Evolutionary conservation across 1,284 basidiomycete genomes (phyloP).

Genomic region (Leccinum griseonigrum): DNA sequence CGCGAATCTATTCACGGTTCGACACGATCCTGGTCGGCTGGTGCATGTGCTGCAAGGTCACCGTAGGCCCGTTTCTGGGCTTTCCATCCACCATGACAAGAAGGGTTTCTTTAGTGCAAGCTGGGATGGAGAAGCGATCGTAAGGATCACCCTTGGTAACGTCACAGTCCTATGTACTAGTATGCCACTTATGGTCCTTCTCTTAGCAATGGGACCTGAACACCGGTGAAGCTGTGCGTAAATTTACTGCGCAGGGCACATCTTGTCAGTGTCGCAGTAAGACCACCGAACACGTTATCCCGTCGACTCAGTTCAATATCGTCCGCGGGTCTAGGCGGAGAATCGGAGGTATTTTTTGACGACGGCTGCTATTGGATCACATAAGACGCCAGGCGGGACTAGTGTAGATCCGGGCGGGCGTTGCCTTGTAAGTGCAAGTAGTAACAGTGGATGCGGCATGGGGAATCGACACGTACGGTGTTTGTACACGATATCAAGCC

Average conservation of each 20-base stretch:
- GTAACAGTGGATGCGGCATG: slow-evolving; percentile 91
- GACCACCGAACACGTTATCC: slow-evolving; percentile 55
- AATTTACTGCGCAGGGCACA: slow-evolving; percentile 86
- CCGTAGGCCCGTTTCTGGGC: slow-evolving; percentile 80
- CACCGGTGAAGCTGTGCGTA: slow-evolving; percentile 78
- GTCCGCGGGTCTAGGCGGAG: slow-evolving; percentile 27
- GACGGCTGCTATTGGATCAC: slow-evolving; percentile 4
- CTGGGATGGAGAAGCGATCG: slow-evolving; percentile 91
- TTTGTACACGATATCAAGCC: slow-evolving; percentile 86
- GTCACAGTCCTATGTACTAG: neutral
- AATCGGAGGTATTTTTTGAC: slow-evolving; percentile 16
- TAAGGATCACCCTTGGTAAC: slow-evolving; percentile 43
- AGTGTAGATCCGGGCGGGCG: slow-evolving; percentile 76
- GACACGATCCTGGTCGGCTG: slow-evolving; percentile 86
- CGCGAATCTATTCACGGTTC: slow-evolving; percentile 88
- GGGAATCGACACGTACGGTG: slow-evolving; percentile 84
- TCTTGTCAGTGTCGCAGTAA: slow-evolving; percentile 78
- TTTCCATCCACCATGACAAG: slow-evolving; percentile 80
- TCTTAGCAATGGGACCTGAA: slow-evolving; percentile 96
- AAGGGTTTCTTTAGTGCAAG: slow-evolving; percentile 87
- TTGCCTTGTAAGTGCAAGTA: slow-evolving; percentile 90
- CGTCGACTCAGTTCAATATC: slow-evolving; percentile 31
- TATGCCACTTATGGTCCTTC: slow-evolving; percentile 6
- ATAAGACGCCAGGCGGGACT: slow-evolving; percentile 12
- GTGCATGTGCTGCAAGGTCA: slow-evolving; percentile 76